A percentile compares a stretch with the other conserved stretches of the same genome.
These are phyloP conservation scores for Zhuliangozyma blackwelliae DNA, from an alignment of 1,139 yeast species.

Conservation along the genomic window DNA sequence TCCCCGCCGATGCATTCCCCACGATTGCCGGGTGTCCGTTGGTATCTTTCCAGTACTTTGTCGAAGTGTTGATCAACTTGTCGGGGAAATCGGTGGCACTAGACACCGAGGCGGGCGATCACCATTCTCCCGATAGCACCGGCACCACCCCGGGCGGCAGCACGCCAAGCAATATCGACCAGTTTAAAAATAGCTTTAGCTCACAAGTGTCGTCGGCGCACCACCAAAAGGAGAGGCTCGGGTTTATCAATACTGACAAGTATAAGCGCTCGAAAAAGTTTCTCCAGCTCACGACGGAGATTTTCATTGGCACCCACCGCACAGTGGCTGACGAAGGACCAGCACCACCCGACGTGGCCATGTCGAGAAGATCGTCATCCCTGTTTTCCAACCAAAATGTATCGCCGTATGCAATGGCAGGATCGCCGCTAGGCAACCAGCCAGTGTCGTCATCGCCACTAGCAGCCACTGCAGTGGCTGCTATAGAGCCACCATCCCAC, in stretches of 20 bases:
- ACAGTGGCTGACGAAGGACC: slow-evolving; percentile 17
- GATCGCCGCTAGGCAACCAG: not conserved
- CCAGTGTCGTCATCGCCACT: slow-evolving; percentile 1
- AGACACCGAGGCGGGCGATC: slow-evolving; percentile 24
- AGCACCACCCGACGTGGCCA: slow-evolving; percentile 6
- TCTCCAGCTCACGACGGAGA: slow-evolving; percentile 72
- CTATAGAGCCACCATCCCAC: not conserved
- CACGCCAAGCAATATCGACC: slow-evolving; percentile 11
- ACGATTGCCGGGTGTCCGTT: slow-evolving; percentile 71
- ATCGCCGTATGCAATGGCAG: slow-evolving; percentile 7
- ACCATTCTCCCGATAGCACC: slow-evolving; percentile 7
- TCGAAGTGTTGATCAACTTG: slow-evolving; percentile 76
- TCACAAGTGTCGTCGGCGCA: slow-evolving; percentile 11
- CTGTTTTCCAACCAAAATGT: slow-evolving; percentile 11
- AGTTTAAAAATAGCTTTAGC: slow-evolving; percentile 30
- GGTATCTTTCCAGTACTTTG: slow-evolving; percentile 78
- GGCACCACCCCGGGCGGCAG: slow-evolving; percentile 9
- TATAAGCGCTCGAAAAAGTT: slow-evolving; percentile 72
- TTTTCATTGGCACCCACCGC: slow-evolving; percentile 74
- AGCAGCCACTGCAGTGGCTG: not conserved
- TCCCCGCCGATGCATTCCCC: slow-evolving; percentile 85
- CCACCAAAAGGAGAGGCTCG: slow-evolving; percentile 33
- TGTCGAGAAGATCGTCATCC: slow-evolving; percentile 20
- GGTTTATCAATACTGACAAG: slow-evolving; percentile 72
- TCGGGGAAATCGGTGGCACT: slow-evolving; percentile 37